Evolutionary conservation across 106 monocot genomes (phyloP), one percentile per base, ranked within the genome.

Genomic region (Hemerocallis citrina): DNA sequence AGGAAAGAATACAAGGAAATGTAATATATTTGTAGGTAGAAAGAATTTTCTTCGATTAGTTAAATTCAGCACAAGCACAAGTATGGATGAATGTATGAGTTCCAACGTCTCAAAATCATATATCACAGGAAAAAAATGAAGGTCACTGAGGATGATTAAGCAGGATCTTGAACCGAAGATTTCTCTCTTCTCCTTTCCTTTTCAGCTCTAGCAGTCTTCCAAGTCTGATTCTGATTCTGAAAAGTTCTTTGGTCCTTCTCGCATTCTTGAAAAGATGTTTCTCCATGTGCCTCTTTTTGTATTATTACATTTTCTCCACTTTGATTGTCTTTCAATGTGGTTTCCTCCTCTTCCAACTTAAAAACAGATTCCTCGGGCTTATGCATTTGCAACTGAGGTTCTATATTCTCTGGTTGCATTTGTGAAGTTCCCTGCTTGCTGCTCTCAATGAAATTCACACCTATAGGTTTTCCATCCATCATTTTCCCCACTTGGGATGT

Each of bases 161-260:
- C 34, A 35, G 7, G 33, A 15, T 44, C 9, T 29, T 62, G 44
- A 17, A 16, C 9, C 1, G 16, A 39, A 4, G n/a, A 61, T 4
- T 31, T n/a, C n/a, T n/a, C 52, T 24, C 31, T 22, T 46, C 3
- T 15, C 8, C 11, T 65, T 45, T 47, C 36, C 57, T 65, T 50
- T 29, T 61, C 49, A 67, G 25, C 31, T 59, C 41, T 42, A 19
- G 59, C 25, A n/a, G 50, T 67, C 38, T 39, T 42, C 7, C n/a
- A 6, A n/a, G n/a, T n/a, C n/a, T n/a, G n/a, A 33, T 4, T 52
- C 41, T 42, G 52, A 52, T 42, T 67, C 22, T 61, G 29, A 42
- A 52, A 34, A 42, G 22, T 25, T 41, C 36, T 66, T 30, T 40
- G 50, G 30, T 34, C 24, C 40, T 57, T 67, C 32, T 6, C 59